Base-by-base conservation (phyloP, 2,329 filamentous ascomycete genomes). In the Elsinoe fawcettii region DNA sequence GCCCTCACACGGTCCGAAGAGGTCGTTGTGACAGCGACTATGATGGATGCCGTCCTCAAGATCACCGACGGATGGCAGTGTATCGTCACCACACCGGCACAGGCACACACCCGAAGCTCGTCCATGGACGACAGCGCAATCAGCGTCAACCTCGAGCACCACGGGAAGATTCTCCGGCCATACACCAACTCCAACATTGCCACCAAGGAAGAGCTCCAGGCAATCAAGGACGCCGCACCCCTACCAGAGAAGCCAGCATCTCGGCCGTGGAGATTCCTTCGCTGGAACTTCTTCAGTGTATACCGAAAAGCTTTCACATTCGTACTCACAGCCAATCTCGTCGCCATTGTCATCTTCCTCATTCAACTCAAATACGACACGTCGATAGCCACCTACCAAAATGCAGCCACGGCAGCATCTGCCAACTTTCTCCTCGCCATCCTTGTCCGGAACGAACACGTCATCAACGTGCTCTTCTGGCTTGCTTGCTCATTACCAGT, bases 381-480 rank as follows among this genome's bases (percentile, higher is more conserved):
- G 14, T 49, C 53, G 8, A 58, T 60, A 44, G 62, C 61, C 58
- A 62, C 60, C 20, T 68, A 66, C 46, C 57, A 43, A 4, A 56
- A 65, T 37, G 65, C 69, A 0, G 64, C 66, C n/a, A 71, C 67
- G 7, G 70, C 68, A 2, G 65, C 67, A 12, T 65, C 65, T 3
- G 65, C 63, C 30, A 71, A 72, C 46, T 60, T 75, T 25, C 62
- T 67, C 16, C 60, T 69, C 5, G 66, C 67, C 12, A 61, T 70
- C 2, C 51, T 73, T 11, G 66, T 72, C 51, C 67, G 73, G 6
- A 71, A 74, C 32, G 71, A 74, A 57, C 67, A 73, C 57, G 63
- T 70, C 16, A 66, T 74, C 63, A 75, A 75, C 57, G 11, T 67
- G 3, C 59, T 74, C 32, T 75, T 70, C 60, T 65, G 64, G 6